phyloP scores from a whole-genome alignment of 2,329 filamentous ascomycete species.

The Didymella keratinophila region DNA sequence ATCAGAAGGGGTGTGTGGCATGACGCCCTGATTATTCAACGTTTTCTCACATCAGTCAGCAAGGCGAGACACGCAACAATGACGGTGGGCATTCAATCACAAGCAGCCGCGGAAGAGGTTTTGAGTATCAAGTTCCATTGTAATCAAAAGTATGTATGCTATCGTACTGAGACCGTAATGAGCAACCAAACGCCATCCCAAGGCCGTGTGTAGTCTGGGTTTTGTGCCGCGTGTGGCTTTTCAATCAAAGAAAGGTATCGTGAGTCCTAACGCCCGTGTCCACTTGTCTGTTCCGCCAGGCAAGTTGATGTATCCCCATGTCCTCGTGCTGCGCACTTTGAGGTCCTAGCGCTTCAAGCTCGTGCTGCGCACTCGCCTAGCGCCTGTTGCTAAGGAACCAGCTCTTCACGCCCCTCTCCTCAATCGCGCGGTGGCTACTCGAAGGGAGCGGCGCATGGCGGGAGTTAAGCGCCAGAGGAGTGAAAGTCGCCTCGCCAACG shows the following conservation, averaged over 20 bases:
- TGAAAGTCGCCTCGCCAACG: constrained; percentile 37
- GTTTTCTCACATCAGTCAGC: too few relatives aligned
- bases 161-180: background rate
- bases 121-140: constrained; percentile 11
- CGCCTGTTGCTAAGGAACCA: constrained; percentile 45
- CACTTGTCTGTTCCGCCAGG: constrained; percentile 20
- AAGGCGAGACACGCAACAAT: too few relatives aligned
- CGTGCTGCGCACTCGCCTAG: constrained; percentile 19
- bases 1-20: too few relatives aligned
- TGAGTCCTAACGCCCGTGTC: constrained; percentile 28
- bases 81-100: background rate
- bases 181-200: constrained; percentile 14
- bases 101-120: background rate
- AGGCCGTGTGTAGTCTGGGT: constrained; percentile 16
- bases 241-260: constrained; percentile 30
- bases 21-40: too few relatives aligned
- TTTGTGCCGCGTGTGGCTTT: constrained; percentile 23
- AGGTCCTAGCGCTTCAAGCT: background rate
- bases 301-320: constrained; percentile 14
- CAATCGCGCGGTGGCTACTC: constrained; percentile 34
- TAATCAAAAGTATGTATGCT: constrained; percentile 3
- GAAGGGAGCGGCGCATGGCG: constrained; percentile 40
- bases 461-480: constrained; percentile 48
- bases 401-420: constrained; percentile 28
- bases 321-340: constrained; percentile 9